Conservation (phyloP, 305 asterid genomes). For the Stenogyne calaminthoides region DNA sequence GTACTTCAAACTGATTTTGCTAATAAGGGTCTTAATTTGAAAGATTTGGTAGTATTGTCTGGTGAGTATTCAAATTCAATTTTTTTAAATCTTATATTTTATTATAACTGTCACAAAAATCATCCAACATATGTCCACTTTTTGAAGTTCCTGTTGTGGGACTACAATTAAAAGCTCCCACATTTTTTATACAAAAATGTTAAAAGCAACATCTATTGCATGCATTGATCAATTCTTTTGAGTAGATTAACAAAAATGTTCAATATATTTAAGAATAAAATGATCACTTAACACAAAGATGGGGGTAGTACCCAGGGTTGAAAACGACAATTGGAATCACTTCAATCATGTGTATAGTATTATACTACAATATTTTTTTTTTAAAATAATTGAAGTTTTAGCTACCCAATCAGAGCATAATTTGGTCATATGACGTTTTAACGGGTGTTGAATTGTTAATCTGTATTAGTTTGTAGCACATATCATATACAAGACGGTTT, state of each 20-base stretch:
- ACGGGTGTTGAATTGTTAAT: no score
- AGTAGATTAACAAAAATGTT: neutral
- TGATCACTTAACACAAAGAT: neutral
- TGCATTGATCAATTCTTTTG: neutral
- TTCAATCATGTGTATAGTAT: neutral
- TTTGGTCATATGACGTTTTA: no score
- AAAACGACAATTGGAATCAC: neutral
- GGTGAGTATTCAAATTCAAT: conserved; percentile 31
- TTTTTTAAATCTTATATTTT: neutral
- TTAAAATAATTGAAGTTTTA: neutral
- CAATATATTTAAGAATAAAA: neutral
- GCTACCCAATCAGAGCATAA: neutral
- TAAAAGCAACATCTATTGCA: neutral
- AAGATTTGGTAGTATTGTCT: conserved; percentile 62
- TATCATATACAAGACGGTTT: no score
- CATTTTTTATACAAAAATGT: neutral
- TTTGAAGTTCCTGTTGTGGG: neutral
- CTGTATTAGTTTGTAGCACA: no score
- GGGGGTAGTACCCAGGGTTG: neutral
- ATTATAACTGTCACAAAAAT: no score
- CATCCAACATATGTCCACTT: neutral
- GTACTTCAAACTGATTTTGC: conserved; percentile 55
- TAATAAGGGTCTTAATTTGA: conserved; percentile 62
- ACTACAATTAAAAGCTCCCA: neutral
- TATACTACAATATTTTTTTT: neutral